A percentile compares a stretch with the other conserved stretches of the same genome.
Evolutionary conservation across 495 filamentous ascomycete genomes (phyloP).

Genomic region (Hypoxylon fuscum): DNA sequence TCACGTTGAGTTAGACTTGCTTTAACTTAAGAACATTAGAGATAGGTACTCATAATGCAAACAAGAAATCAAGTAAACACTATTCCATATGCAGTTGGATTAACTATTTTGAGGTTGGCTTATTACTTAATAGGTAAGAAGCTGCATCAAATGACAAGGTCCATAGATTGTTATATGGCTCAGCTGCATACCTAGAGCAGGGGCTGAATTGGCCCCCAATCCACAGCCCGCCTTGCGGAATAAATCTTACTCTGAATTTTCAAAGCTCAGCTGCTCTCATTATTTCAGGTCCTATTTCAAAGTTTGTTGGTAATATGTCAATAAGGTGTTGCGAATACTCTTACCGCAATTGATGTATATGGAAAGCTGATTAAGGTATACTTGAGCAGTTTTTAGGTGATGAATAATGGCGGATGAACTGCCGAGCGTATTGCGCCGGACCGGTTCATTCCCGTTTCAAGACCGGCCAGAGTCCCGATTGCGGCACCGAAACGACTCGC

Average conservation of each 20-base stretch:
- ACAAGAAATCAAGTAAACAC: too few species aligned
- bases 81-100: too few species aligned
- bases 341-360: background rate
- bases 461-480: constrained; percentile 4
- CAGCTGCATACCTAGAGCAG: constrained; percentile 13
- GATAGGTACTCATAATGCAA: too few species aligned
- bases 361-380: background rate
- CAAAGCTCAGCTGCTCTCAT: background rate
- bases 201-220: constrained; percentile 15
- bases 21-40: too few species aligned
- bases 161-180: background rate
- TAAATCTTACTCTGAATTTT: background rate
- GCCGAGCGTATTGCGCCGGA: constrained; percentile 4
- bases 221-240: background rate
- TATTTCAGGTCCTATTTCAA: background rate
- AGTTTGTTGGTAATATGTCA: background rate
- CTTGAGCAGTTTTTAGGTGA: background rate
- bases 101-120: background rate
- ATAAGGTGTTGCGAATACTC: background rate
- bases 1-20: background rate
- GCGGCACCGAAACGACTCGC: constrained; percentile 5
- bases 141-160: background rate
- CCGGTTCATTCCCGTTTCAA: constrained; percentile 8
- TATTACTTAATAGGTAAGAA: background rate
- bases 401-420: constrained; percentile 20